Base-by-base conservation (phyloP, 164 flowering plant species). In the Vitis cinerea region DNA sequence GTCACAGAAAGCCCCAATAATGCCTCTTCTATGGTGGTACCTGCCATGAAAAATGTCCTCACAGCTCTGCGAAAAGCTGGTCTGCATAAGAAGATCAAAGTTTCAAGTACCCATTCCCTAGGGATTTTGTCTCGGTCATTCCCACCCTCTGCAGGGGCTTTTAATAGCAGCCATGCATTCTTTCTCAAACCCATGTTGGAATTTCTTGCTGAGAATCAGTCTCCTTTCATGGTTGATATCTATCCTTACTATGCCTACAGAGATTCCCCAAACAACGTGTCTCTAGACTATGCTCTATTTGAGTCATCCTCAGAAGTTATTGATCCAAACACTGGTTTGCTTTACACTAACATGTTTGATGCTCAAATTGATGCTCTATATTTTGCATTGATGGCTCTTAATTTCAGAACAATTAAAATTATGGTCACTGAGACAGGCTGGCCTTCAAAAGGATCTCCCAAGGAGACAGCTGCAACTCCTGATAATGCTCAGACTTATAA, bases 121-220 rank as follows among this genome's bases (percentile, higher is more conserved):
- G 94, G 97, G 19, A 80, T 90, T 64, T 66, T 96, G 75, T 89
- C 97, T 29, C 85, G 95, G 11, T 96, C 99, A 1, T 93, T 85
- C 75, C 99, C 99, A 1, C 97, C 99, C 1, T 93, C 98, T 15
- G 99, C 98, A 6, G 99, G 98, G 53, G 94, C 99, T 37, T 93
- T 96, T 68, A 81, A 74, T 66, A 89, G 92, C 74, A 84, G 74
- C 59, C 71, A 73, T 67, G 99, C 97, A 1, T 87, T 58, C 74
- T 87, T 90, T 70, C 69, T 95, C 58, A 89, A 80, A 49, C 97
- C 98, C 4, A 23, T 91, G 87, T 61, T 93, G 76, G 97, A 91
- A 58, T 91, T 96, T 67, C 94, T 96, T 67, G 95, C 86, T 17
- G 97, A 91, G 60, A 90, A 89, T 66, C 83, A 84, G 56, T 93